Percentiles rank a stretch among this genome's conserved stretches.
These are phyloP conservation scores for Rhodotorula paludigena DNA, from an alignment of 768 basidiomycete species.

Conservation along the genomic window DNA sequence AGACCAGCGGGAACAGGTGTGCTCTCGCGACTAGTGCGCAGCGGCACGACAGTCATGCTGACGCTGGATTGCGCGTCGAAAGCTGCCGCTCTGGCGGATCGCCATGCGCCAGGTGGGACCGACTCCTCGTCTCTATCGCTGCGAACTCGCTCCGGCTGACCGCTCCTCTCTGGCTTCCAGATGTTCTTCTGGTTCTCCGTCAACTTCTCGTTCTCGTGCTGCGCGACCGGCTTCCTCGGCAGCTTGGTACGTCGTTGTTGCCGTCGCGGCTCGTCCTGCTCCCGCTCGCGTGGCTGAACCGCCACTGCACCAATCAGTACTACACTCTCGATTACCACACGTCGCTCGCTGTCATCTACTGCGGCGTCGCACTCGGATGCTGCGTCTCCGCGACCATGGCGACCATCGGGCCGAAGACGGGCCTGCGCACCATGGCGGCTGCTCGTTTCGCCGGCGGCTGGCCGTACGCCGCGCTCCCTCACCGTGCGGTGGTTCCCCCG, in stretches of 20 bases:
- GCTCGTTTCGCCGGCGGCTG: conserved; percentile 54
- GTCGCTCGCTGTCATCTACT: conserved; percentile 52
- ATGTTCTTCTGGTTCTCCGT: conserved; percentile 51
- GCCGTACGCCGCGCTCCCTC: conserved; percentile 50
- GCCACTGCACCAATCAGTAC: conserved; percentile 25
- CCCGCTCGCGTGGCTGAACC: background rate
- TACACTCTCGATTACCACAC: conserved; percentile 56
- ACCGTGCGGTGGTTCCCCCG: too few relatives aligned
- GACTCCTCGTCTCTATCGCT: conserved; percentile 12
- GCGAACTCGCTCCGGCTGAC: background rate
- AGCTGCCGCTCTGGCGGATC: conserved; percentile 11
- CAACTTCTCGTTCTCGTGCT: conserved; percentile 53
- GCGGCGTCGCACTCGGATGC: conserved; percentile 53
- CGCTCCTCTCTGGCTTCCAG: conserved; percentile 4
- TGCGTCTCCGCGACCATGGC: conserved; percentile 55
- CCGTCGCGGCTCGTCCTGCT: background rate
- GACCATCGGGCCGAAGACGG: conserved; percentile 56
- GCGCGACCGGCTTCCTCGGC: conserved; percentile 56
- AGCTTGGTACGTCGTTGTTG: conserved; percentile 44
- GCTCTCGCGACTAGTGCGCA: conserved; percentile 51
- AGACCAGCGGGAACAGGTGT: conserved; percentile 22
- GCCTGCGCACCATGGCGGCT: conserved; percentile 58
- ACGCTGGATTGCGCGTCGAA: background rate
- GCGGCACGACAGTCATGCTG: conserved; percentile 35
- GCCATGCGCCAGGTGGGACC: conserved; percentile 10